phyloP scores from a whole-genome alignment of 495 filamentous ascomycete genomes.

The Hypoxylon fuscum region DNA sequence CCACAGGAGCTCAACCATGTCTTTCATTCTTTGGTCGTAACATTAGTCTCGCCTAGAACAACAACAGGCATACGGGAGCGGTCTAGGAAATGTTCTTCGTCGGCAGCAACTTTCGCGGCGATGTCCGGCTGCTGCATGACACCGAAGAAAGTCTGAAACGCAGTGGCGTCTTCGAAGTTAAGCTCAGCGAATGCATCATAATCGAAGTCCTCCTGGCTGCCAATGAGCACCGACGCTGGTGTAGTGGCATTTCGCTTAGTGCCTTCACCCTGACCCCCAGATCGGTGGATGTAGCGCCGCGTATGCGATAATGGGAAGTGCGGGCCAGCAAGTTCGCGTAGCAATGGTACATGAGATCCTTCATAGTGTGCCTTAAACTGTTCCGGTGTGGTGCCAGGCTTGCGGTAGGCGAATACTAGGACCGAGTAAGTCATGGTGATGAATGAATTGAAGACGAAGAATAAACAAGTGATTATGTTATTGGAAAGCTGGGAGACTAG shows the following conservation, averaged over 20 bases:
- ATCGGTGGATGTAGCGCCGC: constrained; percentile 6
- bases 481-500: background rate
- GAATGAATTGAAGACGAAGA: background rate
- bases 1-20: background rate
- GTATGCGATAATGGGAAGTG: constrained; percentile 8
- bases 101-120: background rate
- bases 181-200: constrained; percentile 15
- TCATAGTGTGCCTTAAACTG: constrained; percentile 12
- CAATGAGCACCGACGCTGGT: constrained; percentile 5
- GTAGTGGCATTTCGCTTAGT: background rate
- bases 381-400: constrained; percentile 14
- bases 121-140: background rate
- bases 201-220: constrained; percentile 16
- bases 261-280: background rate
- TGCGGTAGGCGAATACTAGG: constrained; percentile 8
- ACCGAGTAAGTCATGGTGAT: constrained; percentile 7
- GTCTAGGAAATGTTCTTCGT: background rate
- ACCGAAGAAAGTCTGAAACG: constrained; percentile 8
- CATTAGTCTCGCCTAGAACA: background rate
- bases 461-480: background rate
- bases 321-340: background rate
- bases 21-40: background rate
- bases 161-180: constrained; percentile 3
- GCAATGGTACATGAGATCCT: background rate
- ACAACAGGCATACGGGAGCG: background rate